These are phyloP conservation scores for Calonectria pteridis DNA, from an alignment of 2,329 filamentous ascomycete genomes.

Conservation along the genomic window DNA sequence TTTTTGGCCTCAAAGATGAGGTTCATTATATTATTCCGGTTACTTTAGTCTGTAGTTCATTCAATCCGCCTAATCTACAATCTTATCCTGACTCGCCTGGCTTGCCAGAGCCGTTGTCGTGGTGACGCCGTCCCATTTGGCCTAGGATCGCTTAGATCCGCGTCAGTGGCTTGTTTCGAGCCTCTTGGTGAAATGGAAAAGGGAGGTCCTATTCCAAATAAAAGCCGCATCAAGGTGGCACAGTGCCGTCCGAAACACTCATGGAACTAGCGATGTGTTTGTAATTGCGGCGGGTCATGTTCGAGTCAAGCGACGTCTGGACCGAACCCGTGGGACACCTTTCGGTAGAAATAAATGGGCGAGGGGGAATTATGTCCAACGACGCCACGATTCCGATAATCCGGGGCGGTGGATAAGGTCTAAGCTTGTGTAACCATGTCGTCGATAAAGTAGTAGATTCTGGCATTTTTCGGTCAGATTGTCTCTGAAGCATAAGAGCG, in stretches of 20 bases:
- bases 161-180: constrained; percentile 14
- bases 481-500: constrained; percentile 12
- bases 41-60: constrained; percentile 12
- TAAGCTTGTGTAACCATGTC: not conserved
- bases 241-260: not conserved
- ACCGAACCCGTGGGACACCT: not conserved
- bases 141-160: not conserved
- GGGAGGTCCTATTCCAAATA: not conserved
- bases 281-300: not conserved
- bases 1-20: constrained; percentile 17
- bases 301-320: not conserved
- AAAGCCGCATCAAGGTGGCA: not conserved
- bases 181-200: not conserved
- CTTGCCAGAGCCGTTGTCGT: constrained; percentile 21
- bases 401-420: not conserved
- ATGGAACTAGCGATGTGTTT: not conserved
- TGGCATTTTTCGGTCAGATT: constrained; percentile 10
- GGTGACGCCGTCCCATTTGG: constrained; percentile 14
- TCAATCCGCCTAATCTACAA: not conserved
- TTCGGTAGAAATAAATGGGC: not conserved
- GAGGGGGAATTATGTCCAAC: not conserved
- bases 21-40: constrained; percentile 7
- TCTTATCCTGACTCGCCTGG: not conserved
- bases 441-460: not conserved
- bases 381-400: constrained; percentile 12